Conservation (phyloP, 176 grass and related monocot genomes). For the Lolium perenne region DNA sequence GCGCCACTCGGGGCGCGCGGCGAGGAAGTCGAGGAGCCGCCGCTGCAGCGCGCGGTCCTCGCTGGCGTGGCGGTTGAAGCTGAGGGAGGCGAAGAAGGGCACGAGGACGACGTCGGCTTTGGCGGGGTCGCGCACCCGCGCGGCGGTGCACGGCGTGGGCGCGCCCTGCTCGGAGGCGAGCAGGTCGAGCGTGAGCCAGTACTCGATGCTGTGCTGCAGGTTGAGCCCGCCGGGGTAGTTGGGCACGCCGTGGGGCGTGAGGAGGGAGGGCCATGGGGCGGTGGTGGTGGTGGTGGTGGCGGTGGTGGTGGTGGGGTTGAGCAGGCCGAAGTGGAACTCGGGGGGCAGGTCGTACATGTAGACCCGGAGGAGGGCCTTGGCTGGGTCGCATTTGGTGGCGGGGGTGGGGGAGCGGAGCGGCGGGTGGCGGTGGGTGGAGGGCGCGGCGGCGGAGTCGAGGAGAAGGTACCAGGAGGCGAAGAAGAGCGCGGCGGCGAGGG, state of each 20-base stretch:
- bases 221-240: constrained; percentile 92
- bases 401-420: neutral
- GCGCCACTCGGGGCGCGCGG: constrained; percentile 66
- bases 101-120: constrained; percentile 88
- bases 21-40: constrained; percentile 65
- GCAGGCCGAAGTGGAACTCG: constrained; percentile 91
- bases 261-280: constrained; percentile 79
- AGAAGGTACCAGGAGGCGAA: constrained; percentile 73
- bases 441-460: constrained; percentile 50
- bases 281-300: constrained; percentile 23
- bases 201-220: constrained; percentile 99
- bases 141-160: constrained; percentile 65
- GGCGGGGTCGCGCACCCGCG: constrained; percentile 55
- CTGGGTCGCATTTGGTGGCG: constrained; percentile 50
- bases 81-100: constrained; percentile 97
- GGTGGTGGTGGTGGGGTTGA: constrained; percentile 41
- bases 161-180: constrained; percentile 74
- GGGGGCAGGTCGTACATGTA: constrained; percentile 95
- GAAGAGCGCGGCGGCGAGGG: constrained; percentile 56
- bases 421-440: neutral
- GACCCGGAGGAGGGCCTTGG: constrained; percentile 66
- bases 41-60: constrained; percentile 74
- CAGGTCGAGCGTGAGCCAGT: constrained; percentile 95
- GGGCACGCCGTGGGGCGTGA: constrained; percentile 50
- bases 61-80: constrained; percentile 84